These are phyloP conservation scores for Bipolaris oryzae DNA, from an alignment of 2,329 filamentous ascomycete species.

Conservation along the genomic window DNA sequence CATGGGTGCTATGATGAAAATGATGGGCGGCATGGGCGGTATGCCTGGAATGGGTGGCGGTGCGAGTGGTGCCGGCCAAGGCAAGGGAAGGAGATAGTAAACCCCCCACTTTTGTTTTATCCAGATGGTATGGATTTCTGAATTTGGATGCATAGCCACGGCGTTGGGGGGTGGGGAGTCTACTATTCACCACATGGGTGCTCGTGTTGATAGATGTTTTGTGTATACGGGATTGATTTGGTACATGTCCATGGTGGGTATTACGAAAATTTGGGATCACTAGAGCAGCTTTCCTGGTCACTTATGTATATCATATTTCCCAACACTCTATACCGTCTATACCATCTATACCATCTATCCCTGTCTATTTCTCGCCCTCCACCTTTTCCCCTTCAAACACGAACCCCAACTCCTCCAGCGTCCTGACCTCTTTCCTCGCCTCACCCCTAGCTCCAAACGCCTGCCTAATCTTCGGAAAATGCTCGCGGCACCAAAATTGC, in stretches of 20 bases:
- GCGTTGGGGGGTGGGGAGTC: constrained; percentile 10
- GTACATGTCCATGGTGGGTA: background rate
- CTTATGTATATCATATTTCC: background rate
- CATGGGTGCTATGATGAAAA: constrained; percentile 44
- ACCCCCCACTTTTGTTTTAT: background rate
- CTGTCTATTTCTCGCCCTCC: background rate
- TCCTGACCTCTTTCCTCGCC: constrained; percentile 61
- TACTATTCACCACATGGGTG: background rate
- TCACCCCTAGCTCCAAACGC: constrained; percentile 72
- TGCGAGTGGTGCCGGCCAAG: constrained; percentile 19
- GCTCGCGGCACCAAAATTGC: constrained; percentile 72
- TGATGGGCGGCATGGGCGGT: constrained; percentile 36
- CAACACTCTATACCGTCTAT: background rate
- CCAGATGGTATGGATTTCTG: constrained; percentile 7
- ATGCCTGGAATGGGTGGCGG: constrained; percentile 38
- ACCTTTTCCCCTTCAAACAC: constrained; percentile 53
- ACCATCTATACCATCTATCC: background rate
- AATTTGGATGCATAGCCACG: constrained; percentile 16
- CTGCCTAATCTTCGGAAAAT: constrained; percentile 72
- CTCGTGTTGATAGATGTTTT: background rate
- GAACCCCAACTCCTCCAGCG: constrained; percentile 75
- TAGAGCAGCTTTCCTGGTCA: no score
- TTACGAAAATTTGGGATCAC: no score
- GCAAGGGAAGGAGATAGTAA: constrained; percentile 31
- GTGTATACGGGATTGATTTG: background rate